phyloP scores from a whole-genome alignment of 225 moss, liverwort and hornwort species.

The Sphagnum contortum region DNA sequence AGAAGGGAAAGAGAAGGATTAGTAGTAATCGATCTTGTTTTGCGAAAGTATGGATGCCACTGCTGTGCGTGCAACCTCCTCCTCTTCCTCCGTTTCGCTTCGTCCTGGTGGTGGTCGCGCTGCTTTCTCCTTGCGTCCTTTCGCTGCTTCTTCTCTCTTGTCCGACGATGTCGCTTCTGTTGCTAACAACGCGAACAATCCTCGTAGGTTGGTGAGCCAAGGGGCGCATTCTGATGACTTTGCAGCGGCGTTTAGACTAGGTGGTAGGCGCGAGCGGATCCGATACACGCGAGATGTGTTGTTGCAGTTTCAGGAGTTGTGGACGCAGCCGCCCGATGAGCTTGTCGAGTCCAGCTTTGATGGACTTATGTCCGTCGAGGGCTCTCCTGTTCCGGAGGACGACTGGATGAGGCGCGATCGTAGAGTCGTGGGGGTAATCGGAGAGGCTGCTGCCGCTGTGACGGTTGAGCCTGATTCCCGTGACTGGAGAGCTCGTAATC shows the following conservation, averaged over 20 bases:
- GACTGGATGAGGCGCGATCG: background rate
- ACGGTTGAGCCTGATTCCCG: background rate
- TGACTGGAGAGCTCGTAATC: background rate
- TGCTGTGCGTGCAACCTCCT: no score
- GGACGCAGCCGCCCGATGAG: background rate
- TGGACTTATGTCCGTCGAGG: background rate
- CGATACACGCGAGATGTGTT: background rate
- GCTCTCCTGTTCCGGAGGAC: no score
- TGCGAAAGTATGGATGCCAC: no score
- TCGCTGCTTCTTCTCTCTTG: background rate
- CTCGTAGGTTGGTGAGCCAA: background rate
- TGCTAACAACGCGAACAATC: background rate
- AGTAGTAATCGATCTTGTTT: no score
- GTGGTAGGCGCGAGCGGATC: background rate
- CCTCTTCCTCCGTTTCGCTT: background rate
- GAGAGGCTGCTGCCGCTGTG: background rate
- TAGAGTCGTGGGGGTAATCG: background rate
- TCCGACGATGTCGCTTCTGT: background rate
- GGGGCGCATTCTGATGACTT: background rate
- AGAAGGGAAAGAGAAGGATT: no score
- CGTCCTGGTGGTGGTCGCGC: background rate
- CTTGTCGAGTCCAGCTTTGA: background rate
- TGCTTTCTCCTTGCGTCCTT: background rate
- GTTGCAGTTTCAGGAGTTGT: background rate
- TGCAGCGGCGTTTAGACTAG: background rate